These are phyloP conservation scores for Hyaloscypha finlandica DNA, from an alignment of 495 filamentous ascomycete species.

Conservation along the genomic window DNA sequence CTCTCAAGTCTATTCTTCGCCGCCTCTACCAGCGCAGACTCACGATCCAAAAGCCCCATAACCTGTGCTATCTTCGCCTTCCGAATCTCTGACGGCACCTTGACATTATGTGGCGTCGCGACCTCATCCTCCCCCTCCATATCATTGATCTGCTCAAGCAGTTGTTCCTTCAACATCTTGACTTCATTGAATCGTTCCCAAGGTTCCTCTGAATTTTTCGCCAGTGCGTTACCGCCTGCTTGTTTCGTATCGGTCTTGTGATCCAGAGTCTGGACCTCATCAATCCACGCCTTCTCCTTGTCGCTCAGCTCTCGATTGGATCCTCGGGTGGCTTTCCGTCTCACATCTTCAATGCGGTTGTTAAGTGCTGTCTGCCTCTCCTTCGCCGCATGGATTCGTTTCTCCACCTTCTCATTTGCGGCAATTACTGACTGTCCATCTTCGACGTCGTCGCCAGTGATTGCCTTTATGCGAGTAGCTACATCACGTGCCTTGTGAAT, in stretches of 20 bases:
- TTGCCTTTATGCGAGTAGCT: conserved; percentile 62
- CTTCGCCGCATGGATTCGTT: conserved; percentile 59
- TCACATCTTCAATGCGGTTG: conserved; percentile 64
- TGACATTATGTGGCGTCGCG: conserved; percentile 34
- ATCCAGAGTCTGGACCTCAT: conserved; percentile 59
- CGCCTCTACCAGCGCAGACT: conserved; percentile 58
- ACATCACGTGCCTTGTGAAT: conserved; percentile 68
- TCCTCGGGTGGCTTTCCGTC: conserved; percentile 58
- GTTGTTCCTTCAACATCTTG: conserved; percentile 45
- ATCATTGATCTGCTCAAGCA: conserved; percentile 52
- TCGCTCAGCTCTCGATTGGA: conserved; percentile 69
- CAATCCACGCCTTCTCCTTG: conserved; percentile 68
- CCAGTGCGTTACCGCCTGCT: conserved; percentile 22
- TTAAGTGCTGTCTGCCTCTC: conserved; percentile 60
- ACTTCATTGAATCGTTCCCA: conserved; percentile 53
- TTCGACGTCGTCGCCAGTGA: conserved; percentile 63
- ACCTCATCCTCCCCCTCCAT: conserved; percentile 33
- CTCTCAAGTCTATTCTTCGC: conserved; percentile 53
- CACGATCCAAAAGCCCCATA: conserved; percentile 69
- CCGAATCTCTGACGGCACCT: conserved; percentile 67
- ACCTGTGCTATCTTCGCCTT: conserved; percentile 69
- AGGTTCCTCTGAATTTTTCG: conserved; percentile 34
- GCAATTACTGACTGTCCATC: conserved; percentile 35
- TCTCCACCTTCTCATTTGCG: conserved; percentile 55
- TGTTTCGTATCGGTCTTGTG: conserved; percentile 45